Percentiles rank a stretch among this genome's conserved stretches.
Conservation (phyloP, 164 flowering plant genomes). For the Berberis vulgaris region DNA sequence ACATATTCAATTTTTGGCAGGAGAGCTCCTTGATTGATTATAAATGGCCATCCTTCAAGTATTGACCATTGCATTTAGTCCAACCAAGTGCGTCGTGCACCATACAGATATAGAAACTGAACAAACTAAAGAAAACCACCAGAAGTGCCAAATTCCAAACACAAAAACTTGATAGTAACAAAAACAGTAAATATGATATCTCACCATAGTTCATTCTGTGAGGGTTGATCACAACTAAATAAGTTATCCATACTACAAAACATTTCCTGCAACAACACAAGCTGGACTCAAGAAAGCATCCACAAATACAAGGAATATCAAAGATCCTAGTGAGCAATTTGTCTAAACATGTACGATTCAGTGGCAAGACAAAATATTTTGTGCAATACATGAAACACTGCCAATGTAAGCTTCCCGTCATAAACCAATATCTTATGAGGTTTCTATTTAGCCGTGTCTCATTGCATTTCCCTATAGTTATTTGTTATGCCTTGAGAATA, state of each 20-base stretch:
- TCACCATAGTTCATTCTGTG: slow-evolving; percentile 58
- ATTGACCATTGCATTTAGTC: no score
- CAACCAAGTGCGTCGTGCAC: not conserved
- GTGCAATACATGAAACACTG: no score
- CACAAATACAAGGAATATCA: not conserved
- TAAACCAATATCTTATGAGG: no score
- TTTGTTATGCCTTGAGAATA: no score
- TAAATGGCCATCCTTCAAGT: no score
- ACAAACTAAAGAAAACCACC: not conserved
- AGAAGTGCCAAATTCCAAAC: not conserved
- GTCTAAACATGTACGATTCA: not conserved
- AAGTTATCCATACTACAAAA: slow-evolving; percentile 64
- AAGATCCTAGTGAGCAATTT: not conserved
- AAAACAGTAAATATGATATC: slow-evolving; percentile 5
- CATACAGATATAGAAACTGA: not conserved
- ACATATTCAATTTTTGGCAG: no score
- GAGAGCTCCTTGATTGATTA: no score
- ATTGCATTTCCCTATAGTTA: no score
- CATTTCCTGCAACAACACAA: slow-evolving; percentile 46
- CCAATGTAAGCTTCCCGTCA: no score
- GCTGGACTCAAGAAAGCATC: slow-evolving; percentile 4
- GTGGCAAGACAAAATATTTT: no score
- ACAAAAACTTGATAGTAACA: not conserved
- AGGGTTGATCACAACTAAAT: slow-evolving; percentile 64
- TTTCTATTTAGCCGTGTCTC: no score